phyloP scores from a whole-genome alignment of 768 basidiomycete genomes.

The Rhizopogon roseolus region DNA sequence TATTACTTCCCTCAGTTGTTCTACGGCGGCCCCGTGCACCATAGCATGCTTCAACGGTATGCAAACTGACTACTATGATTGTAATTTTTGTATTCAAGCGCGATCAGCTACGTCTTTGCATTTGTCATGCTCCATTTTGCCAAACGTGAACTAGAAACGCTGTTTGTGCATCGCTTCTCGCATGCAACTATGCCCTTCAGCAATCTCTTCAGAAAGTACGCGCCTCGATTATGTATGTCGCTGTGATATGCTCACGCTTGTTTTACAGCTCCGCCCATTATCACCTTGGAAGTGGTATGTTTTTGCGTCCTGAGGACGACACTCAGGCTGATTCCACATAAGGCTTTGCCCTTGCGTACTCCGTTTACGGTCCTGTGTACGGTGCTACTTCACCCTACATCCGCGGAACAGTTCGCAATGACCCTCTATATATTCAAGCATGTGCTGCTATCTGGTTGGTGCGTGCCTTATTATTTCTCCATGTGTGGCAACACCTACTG shows the following conservation, averaged over 20 bases:
- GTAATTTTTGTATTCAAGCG: not conserved
- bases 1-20: conserved; percentile 67
- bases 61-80: not conserved
- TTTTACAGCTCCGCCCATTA: conserved; percentile 79
- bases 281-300: conserved; percentile 65
- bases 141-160: conserved; percentile 90
- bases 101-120: conserved; percentile 56
- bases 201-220: conserved; percentile 89
- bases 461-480: conserved; percentile 26
- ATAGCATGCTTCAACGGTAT: conserved; percentile 76
- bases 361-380: conserved; percentile 80
- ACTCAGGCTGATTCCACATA: conserved; percentile 5
- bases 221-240: not conserved
- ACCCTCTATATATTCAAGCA: conserved; percentile 62
- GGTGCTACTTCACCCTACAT: conserved; percentile 60
- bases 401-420: conserved; percentile 55
- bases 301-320: not conserved
- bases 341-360: conserved; percentile 75
- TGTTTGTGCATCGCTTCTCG: conserved; percentile 95
- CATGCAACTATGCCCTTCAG: conserved; percentile 86
- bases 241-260: not conserved
- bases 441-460: conserved; percentile 74
- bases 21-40: conserved; percentile 66
- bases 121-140: conserved; percentile 83
- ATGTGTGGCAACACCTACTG: not conserved